Evolutionary conservation across 2,329 filamentous ascomycete species (phyloP).

Genomic region (Raffaelea arxii): DNA sequence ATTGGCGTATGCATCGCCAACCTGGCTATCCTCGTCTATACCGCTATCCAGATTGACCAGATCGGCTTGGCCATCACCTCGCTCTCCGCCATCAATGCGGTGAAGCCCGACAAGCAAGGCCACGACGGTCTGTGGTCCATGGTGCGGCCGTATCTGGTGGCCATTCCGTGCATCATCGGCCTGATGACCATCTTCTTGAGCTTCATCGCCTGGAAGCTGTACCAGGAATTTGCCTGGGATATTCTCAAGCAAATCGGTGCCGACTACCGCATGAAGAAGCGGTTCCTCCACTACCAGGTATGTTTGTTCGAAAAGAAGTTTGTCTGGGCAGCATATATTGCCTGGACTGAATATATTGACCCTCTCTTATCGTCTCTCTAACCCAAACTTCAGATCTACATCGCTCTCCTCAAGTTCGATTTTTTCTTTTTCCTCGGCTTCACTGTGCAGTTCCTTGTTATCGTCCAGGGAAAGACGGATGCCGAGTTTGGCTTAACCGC

Average conservation of each 20-base stretch:
- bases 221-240: constrained; percentile 98
- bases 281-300: constrained; percentile 95
- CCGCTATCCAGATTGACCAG: constrained; percentile 85
- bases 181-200: constrained; percentile 63
- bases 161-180: constrained; percentile 76
- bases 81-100: constrained; percentile 40
- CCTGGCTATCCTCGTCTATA: constrained; percentile 82
- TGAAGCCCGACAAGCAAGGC: constrained; percentile 10
- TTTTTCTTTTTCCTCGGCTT: constrained; percentile 99
- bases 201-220: constrained; percentile 85
- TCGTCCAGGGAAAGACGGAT: constrained; percentile 61
- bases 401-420: constrained; percentile 94
- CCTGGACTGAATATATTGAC: too few species aligned
- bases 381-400: constrained; percentile 64
- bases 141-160: constrained; percentile 67
- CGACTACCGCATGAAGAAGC: constrained; percentile 91
- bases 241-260: constrained; percentile 99
- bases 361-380: background rate
- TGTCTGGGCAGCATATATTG: too few species aligned
- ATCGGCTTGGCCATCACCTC: constrained; percentile 62
- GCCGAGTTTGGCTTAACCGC: constrained; percentile 80
- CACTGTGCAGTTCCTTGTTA: constrained; percentile 93
- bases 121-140: constrained; percentile 52
- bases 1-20: constrained; percentile 94
- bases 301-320: too few species aligned